A percentile compares a stretch with the other conserved stretches of the same genome.
These are phyloP conservation scores for Proliferodiscus dingleyae DNA, from an alignment of 2,329 filamentous ascomycete species.

Conservation along the genomic window DNA sequence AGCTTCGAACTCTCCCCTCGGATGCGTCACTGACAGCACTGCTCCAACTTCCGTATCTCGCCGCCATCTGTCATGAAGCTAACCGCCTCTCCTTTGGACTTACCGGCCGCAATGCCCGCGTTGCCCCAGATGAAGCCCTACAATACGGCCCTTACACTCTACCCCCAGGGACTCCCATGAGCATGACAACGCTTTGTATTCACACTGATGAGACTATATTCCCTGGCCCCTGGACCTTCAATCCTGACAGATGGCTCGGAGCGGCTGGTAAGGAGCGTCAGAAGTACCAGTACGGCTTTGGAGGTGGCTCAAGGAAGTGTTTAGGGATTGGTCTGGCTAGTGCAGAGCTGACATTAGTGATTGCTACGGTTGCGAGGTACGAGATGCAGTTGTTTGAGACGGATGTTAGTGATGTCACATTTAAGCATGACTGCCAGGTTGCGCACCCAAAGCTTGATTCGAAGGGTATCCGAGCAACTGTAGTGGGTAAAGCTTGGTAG, in stretches of 20 bases:
- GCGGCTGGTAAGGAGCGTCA: not conserved
- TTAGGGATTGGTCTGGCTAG: slow-evolving; percentile 24
- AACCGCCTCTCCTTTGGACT: slow-evolving; percentile 5
- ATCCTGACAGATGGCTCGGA: slow-evolving; percentile 6
- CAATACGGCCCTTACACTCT: slow-evolving; percentile 5
- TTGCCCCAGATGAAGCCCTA: slow-evolving; percentile 1
- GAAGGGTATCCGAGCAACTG: not conserved
- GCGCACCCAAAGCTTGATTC: not conserved
- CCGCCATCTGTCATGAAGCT: not conserved
- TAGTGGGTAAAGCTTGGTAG: not conserved
- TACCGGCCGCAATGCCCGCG: not conserved
- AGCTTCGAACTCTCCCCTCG: not conserved
- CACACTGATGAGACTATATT: slow-evolving; percentile 23
- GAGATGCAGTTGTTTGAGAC: slow-evolving; percentile 4
- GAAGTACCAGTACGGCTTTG: slow-evolving; percentile 40
- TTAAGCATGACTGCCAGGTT: slow-evolving; percentile 6
- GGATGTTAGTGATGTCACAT: slow-evolving; percentile 1
- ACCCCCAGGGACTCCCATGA: slow-evolving; percentile 22
- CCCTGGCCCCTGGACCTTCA: slow-evolving; percentile 5
- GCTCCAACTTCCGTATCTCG: slow-evolving; percentile 6
- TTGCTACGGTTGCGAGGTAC: not conserved
- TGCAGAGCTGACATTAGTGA: not conserved
- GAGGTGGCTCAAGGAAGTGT: slow-evolving; percentile 37
- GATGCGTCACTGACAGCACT: not conserved
- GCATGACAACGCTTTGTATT: slow-evolving; percentile 24